Percentiles rank a stretch among this genome's conserved stretches.
phyloP scores from a whole-genome alignment of 176 grass and related monocot species.

The Triticum dicoccoides region DNA sequence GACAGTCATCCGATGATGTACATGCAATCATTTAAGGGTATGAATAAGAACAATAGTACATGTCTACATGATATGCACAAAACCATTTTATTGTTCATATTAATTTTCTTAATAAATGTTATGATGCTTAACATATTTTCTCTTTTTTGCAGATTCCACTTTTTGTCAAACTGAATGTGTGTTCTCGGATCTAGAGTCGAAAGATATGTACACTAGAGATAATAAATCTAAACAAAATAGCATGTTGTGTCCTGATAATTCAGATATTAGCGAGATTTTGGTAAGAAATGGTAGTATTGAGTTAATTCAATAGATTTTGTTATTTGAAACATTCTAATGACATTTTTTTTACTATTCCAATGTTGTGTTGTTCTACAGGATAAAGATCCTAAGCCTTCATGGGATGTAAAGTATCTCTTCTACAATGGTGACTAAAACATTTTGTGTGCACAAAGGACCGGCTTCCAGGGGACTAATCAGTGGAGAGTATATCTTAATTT shows the following conservation, averaged over 20 bases:
- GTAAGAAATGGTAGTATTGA: not conserved
- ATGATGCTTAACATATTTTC: not conserved
- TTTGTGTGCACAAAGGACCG: not conserved
- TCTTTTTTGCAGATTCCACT: not conserved
- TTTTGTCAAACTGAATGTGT: not conserved
- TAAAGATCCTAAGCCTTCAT: not conserved
- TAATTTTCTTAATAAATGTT: not conserved
- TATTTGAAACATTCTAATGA: not conserved
- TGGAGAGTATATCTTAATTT: not conserved
- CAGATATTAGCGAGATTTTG: not conserved
- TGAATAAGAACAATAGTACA: not conserved
- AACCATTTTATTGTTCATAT: not conserved
- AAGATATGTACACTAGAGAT: not conserved
- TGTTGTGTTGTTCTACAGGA: not conserved
- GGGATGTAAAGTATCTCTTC: not conserved
- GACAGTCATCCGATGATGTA: not conserved
- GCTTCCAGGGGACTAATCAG: not conserved
- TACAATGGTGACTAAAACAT: not conserved
- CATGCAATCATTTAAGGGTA: not conserved
- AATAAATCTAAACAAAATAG: not conserved
- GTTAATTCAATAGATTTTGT: not conserved
- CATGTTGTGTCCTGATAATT: not conserved
- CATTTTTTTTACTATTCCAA: not conserved
- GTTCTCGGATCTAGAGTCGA: not conserved
- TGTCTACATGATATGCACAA: not conserved